A percentile compares a stretch with the other conserved stretches of the same genome.
Conservation (phyloP, 805 yeast species). For the Torulaspora quercuum region DNA sequence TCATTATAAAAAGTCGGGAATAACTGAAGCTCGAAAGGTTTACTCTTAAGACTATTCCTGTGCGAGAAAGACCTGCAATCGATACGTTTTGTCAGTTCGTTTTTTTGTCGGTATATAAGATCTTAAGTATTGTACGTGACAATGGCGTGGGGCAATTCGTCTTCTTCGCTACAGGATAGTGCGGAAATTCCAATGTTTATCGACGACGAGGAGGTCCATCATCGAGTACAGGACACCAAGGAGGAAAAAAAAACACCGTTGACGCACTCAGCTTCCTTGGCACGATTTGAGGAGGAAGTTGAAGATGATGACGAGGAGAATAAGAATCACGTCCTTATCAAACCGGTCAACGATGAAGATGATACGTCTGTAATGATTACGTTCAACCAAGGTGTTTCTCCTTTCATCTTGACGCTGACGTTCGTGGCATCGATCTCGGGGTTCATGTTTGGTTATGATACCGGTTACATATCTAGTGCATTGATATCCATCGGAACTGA, state of each 20-base stretch:
- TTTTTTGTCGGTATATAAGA: too few species aligned
- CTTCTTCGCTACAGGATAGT: constrained; percentile 10
- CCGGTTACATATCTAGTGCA: constrained; percentile 94
- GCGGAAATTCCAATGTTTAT: constrained; percentile 11
- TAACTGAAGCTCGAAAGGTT: too few species aligned
- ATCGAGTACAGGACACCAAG: constrained; percentile 1
- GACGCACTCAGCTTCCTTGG: constrained; percentile 8
- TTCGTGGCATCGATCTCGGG: constrained; percentile 86
- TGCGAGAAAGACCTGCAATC: too few species aligned
- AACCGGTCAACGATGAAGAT: constrained; percentile 48
- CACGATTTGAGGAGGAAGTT: constrained; percentile 10
- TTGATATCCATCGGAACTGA: constrained; percentile 81
- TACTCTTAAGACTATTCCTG: too few species aligned
- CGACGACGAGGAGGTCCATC: constrained; percentile 8
- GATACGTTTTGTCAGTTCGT: too few species aligned
- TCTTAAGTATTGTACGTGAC: not conserved
- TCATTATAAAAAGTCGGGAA: too few species aligned
- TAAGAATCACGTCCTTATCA: constrained; percentile 28
- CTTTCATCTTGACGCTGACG: constrained; percentile 64
- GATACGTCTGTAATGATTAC: constrained; percentile 47
- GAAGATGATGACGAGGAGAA: constrained; percentile 14
- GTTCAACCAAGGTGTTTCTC: constrained; percentile 53
- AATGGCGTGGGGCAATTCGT: constrained; percentile 8
- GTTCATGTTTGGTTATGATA: constrained; percentile 95
- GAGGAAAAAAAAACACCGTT: constrained; percentile 1